phyloP scores from a whole-genome alignment of 345 rosid genomes.

The Citrus trifoliata region DNA sequence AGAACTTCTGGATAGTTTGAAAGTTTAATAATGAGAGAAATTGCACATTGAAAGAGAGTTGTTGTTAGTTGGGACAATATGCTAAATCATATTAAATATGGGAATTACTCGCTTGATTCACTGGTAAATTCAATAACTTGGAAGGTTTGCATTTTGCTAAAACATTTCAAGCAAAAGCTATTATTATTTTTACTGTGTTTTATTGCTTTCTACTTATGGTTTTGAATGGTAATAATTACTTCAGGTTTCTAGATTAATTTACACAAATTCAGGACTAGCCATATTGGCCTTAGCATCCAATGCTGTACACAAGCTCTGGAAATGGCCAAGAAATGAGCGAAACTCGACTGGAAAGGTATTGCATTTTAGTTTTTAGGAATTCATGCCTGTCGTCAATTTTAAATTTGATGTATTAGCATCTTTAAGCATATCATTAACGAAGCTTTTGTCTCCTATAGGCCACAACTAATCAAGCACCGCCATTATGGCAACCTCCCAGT shows the following conservation, averaged over 20 bases:
- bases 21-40: background rate
- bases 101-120: background rate
- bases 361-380: background rate
- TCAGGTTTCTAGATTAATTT: constrained; percentile 73
- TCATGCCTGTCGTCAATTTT: background rate
- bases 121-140: background rate
- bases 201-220: background rate
- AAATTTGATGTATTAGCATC: background rate
- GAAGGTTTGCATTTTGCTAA: background rate
- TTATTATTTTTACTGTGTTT: background rate
- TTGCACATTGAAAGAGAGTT: background rate
- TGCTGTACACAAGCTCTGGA: constrained; percentile 88
- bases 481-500: constrained; percentile 71
- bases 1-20: background rate
- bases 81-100: background rate
- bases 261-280: constrained; percentile 76
- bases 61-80: background rate
- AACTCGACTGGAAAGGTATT: constrained; percentile 48
- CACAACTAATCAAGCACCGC: constrained; percentile 57
- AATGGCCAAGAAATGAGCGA: constrained; percentile 70
- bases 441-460: constrained; percentile 41
- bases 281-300: constrained; percentile 79
- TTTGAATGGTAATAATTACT: constrained; percentile 17
- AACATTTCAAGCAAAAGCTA: background rate
- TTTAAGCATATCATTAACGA: constrained; percentile 6